phyloP scores from a whole-genome alignment of 2,329 filamentous ascomycete species.

The Lasiodiplodia hormozganensis region DNA sequence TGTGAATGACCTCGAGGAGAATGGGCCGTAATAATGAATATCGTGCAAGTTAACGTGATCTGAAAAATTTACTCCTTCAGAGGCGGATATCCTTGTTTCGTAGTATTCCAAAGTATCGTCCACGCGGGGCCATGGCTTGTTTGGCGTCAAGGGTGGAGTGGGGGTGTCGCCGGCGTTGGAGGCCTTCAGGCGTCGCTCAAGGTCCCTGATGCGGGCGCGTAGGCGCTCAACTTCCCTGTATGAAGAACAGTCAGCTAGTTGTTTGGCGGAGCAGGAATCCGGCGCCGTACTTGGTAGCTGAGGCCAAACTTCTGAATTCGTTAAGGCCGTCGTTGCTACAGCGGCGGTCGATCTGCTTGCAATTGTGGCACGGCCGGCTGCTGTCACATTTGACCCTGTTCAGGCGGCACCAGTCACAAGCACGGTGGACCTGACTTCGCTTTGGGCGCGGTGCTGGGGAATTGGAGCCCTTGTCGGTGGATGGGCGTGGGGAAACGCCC shows the following conservation, averaged over 20 bases:
- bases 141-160: neutral
- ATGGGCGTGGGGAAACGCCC: neutral
- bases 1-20: slow-evolving; percentile 56
- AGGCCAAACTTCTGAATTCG: slow-evolving; percentile 35
- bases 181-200: slow-evolving; percentile 36
- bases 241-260: slow-evolving; percentile 32
- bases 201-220: slow-evolving; percentile 42
- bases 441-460: slow-evolving; percentile 31
- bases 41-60: neutral
- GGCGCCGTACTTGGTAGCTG: slow-evolving; percentile 39
- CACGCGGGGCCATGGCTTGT: neutral
- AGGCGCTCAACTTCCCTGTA: slow-evolving; percentile 49
- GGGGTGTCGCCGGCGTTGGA: neutral
- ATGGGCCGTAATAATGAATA: slow-evolving; percentile 48
- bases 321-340: slow-evolving; percentile 44
- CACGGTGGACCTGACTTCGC: slow-evolving; percentile 42
- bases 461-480: neutral
- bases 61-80: neutral
- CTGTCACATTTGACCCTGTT: slow-evolving; percentile 54
- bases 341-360: slow-evolving; percentile 43
- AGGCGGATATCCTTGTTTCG: neutral
- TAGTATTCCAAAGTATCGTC: slow-evolving; percentile 17
- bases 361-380: slow-evolving; percentile 50
- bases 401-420: slow-evolving; percentile 52
- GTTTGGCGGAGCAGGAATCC: neutral